Percentiles rank a stretch among this genome's conserved stretches.
phyloP scores from a whole-genome alignment of 257 asterid species.

The Solanum appendiculatum region DNA sequence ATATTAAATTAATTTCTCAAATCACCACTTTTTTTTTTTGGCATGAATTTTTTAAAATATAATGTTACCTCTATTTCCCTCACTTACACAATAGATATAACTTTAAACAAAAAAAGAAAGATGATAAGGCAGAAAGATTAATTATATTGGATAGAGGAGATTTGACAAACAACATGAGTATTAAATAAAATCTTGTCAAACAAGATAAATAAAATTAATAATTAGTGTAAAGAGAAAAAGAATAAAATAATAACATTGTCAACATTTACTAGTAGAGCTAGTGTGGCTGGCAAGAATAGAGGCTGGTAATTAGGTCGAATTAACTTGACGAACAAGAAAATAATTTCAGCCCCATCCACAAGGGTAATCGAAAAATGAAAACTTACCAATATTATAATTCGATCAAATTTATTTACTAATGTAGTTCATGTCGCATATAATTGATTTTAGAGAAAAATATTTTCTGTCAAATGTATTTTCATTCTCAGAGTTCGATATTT shows the following conservation, averaged over 20 bases:
- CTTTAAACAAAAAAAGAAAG: too few relatives aligned
- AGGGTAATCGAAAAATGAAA: neutral
- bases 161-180: neutral
- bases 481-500: neutral
- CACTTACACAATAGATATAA: neutral
- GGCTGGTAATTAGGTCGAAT: neutral
- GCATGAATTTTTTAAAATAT: too few relatives aligned
- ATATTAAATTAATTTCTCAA: too few relatives aligned
- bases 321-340: neutral
- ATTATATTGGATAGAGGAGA: neutral
- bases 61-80: neutral
- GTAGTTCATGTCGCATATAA: neutral
- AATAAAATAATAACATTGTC: neutral
- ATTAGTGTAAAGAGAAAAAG: neutral
- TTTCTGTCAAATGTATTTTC: neutral
- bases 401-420: neutral
- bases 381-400: neutral
- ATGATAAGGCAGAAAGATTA: neutral
- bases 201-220: neutral
- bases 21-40: too few relatives aligned
- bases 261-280: neutral
- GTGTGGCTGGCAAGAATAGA: neutral
- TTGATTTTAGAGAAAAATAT: neutral
- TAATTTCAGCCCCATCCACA: neutral
- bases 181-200: neutral